A percentile compares a stretch with the other conserved stretches of the same genome.
phyloP scores from a whole-genome alignment of 345 rosid species.

The Schrenkiella parvula region DNA sequence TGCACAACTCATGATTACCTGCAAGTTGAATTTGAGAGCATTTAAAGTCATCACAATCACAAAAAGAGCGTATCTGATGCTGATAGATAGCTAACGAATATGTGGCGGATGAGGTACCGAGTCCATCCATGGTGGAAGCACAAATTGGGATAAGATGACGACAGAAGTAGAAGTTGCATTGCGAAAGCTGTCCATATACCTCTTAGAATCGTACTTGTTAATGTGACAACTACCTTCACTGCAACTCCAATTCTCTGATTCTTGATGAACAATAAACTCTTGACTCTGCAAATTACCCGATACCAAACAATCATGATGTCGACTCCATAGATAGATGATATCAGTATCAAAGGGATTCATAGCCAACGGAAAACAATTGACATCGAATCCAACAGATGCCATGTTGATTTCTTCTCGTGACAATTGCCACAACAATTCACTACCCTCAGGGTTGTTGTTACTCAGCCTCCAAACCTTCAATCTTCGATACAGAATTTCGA shows the following conservation, averaged over 20 bases:
- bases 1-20: neutral
- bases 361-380: neutral
- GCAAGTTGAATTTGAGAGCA: neutral
- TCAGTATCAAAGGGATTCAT: neutral
- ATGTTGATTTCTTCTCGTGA: neutral
- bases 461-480: neutral
- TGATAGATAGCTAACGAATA: neutral
- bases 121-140: constrained; percentile 1
- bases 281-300: neutral
- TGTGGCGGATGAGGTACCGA: neutral
- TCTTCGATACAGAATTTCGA: neutral
- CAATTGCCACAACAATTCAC: neutral
- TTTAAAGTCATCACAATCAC: neutral
- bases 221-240: neutral
- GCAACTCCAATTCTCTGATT: neutral
- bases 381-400: neutral
- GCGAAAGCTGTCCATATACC: neutral
- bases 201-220: neutral
- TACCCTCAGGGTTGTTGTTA: neutral
- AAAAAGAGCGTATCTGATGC: neutral
- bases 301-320: neutral
- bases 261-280: neutral
- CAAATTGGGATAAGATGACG: neutral
- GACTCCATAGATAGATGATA: neutral
- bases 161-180: neutral